Base-by-base conservation (phyloP, 164 flowering plant genomes). In the grape (Vitis vinifera) region DNA sequence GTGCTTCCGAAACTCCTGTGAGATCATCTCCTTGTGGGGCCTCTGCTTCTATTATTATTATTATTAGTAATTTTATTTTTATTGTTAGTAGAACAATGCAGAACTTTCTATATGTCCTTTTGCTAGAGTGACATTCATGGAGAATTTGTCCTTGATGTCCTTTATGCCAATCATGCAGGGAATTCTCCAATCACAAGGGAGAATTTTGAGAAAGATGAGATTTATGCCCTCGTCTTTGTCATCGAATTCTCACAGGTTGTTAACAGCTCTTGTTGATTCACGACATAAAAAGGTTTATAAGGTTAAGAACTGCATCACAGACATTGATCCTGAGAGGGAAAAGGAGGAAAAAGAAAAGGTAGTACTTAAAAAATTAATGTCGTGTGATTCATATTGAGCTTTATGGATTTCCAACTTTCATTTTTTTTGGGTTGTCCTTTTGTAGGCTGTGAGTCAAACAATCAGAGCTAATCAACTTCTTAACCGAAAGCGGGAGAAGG, bases 341-440 rank as follows among this genome's bases (percentile, higher is more conserved):
- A 96, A 93, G 82, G 99, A 96, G 77, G 90, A 90, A 76, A 96
- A 86, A 71, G 98, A 91, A 78, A 96, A 81, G 97, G 99, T 96
- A 84, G 71, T 58, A 31, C 3, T 67, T 51, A 9, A 58, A 29
- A 10, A 63, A 58, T 23, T 64, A 12, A 37, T 68, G 48, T 48
- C 10, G 51, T 68, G 49, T 64, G 52, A 60, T 55, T 19, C 50
- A 23, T 65, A 37, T 52, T 13, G 17, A 27, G 62, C n/a, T 23
- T 37, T 8, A 13, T 30, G 27, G 59, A 30, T 44, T 53, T 37
- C 37, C 0, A 23, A 19, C 53, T 44, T 31, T 2, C 10, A 52
- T 50, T 1, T 74, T 47, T 6, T 37, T 37, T 3, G 44, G 6
- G 44, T 37, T 37, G 44, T 6, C 7, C 2, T 53, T 69, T 60